These are phyloP conservation scores for Rhizophagus prolifer DNA, from an alignment of 192 early-diverging fungal genomes.

Conservation along the genomic window DNA sequence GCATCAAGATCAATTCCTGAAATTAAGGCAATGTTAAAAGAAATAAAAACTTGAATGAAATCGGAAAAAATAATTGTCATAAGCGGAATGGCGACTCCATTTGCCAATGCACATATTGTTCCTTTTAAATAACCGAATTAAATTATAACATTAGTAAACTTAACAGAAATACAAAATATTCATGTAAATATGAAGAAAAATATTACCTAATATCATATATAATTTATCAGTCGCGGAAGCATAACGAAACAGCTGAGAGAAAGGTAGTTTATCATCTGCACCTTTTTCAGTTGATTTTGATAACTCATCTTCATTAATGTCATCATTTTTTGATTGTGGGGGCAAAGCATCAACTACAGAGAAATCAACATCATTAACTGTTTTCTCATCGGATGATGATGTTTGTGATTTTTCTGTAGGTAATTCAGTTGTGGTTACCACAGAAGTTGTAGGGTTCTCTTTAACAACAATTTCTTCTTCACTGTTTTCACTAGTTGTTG, in stretches of 20 bases:
- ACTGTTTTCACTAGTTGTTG: too few relatives aligned
- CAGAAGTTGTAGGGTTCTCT: too few relatives aligned
- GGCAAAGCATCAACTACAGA: constrained; percentile 12
- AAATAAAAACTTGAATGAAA: constrained; percentile 47
- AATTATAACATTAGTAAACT: constrained; percentile 3
- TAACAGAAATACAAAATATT: constrained; percentile 3
- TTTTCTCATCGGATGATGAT: not conserved
- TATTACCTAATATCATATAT: constrained; percentile 49
- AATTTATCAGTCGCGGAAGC: constrained; percentile 56
- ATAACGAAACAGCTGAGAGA: constrained; percentile 69
- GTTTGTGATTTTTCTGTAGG: not conserved
- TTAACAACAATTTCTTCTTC: too few relatives aligned
- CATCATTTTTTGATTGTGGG: not conserved
- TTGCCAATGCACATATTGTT: constrained; percentile 35
- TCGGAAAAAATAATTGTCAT: constrained; percentile 50
- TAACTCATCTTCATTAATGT: not conserved
- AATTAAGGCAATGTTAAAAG: constrained; percentile 19
- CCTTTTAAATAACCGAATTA: not conserved
- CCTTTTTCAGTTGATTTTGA: not conserved
- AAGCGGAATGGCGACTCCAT: constrained; percentile 46
- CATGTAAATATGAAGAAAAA: not conserved
- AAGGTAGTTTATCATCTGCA: constrained; percentile 39
- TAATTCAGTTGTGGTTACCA: not conserved
- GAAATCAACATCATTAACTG: not conserved
- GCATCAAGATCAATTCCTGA: constrained; percentile 33